Conservation (phyloP, 495 filamentous ascomycete genomes). For the Symbiotaphrina buchneri region DNA sequence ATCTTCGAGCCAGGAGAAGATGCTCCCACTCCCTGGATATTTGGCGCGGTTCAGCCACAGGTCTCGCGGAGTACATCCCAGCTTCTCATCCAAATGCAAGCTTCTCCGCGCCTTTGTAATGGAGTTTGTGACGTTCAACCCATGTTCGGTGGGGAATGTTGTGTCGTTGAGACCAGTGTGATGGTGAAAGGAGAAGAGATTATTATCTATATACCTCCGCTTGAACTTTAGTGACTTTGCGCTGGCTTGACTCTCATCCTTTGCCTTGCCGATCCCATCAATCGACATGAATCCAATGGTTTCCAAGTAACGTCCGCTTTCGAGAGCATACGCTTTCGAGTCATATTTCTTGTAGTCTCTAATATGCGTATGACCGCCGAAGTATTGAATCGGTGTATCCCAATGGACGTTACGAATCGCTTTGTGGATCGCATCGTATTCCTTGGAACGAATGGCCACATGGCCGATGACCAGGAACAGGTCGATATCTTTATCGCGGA, state of each 20-base stretch:
- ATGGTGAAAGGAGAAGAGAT: slow-evolving; percentile 62
- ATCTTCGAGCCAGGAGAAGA: slow-evolving; percentile 62
- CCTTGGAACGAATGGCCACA: slow-evolving; percentile 55
- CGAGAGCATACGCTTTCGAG: slow-evolving; percentile 54
- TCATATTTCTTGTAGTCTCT: slow-evolving; percentile 72
- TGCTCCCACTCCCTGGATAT: slow-evolving; percentile 44
- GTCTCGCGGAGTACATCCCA: slow-evolving; percentile 66
- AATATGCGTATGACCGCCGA: slow-evolving; percentile 82
- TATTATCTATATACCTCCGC: slow-evolving; percentile 87
- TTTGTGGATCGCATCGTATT: slow-evolving; percentile 54
- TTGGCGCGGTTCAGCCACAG: slow-evolving; percentile 58
- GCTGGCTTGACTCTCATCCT: slow-evolving; percentile 11
- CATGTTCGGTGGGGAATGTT: slow-evolving; percentile 61
- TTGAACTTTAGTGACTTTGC: slow-evolving; percentile 29
- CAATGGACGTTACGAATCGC: slow-evolving; percentile 58
- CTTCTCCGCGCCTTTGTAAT: slow-evolving; percentile 47
- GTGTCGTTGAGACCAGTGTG: slow-evolving; percentile 47
- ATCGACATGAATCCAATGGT: slow-evolving; percentile 94
- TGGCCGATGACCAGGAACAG: slow-evolving; percentile 78
- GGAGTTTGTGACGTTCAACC: slow-evolving; percentile 44
- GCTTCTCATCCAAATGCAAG: slow-evolving; percentile 46
- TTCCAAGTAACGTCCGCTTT: slow-evolving; percentile 91
- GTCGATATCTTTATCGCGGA: slow-evolving; percentile 58
- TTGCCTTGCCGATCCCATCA: slow-evolving; percentile 27
- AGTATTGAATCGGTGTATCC: slow-evolving; percentile 76